Evolutionary conservation across 345 rosid species (phyloP), one percentile per base, ranked within the genome.

Genomic region (Dimocarpus longan): DNA sequence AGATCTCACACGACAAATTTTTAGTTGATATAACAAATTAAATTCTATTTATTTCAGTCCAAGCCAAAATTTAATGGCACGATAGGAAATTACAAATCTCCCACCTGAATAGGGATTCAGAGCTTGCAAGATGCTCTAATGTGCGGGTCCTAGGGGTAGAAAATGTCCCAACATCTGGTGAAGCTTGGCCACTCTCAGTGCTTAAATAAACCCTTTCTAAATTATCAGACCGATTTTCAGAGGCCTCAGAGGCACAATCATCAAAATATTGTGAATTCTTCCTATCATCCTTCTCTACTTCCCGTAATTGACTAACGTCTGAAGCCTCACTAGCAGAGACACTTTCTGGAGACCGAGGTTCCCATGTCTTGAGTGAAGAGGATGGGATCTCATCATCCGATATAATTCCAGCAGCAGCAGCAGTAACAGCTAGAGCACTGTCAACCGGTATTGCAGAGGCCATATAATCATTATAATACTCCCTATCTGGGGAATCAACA

Each of bases 71-170:
- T 28, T 63, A 16, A 15, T 44, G 68, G 19, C 43, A 39, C 50
- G 16, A 11, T 63, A 43, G 22, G 70, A 18, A 68, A 66, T 66
- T 66, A 54, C 76, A 57, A 40, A 70, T 77, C 72, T 78, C 71
- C 84, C 80, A 96, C 99, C 99, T 91, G 90, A 92, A 90, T 77
- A 91, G 66, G 32, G 93, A 86, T 71, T 91, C 97, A 52, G 90
- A 90, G 88, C 92, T 94, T 82, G 90, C 97, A 79, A 79, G 68
- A 80, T 88, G 87, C 81, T 91, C 97, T 82, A 90, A 78, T 21
- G 77, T 79, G 65, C 66, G 81, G 73, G 71, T 86, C 85, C 86
- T 89, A 44, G 86, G 76, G 82, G 81, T 76, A 24, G 77, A 46
- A 84, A 66, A 77, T 52, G 82, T 64, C 71, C 86, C 85, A 74